phyloP scores from a whole-genome alignment of 2,329 filamentous ascomycete genomes.

The Nemania sp. region DNA sequence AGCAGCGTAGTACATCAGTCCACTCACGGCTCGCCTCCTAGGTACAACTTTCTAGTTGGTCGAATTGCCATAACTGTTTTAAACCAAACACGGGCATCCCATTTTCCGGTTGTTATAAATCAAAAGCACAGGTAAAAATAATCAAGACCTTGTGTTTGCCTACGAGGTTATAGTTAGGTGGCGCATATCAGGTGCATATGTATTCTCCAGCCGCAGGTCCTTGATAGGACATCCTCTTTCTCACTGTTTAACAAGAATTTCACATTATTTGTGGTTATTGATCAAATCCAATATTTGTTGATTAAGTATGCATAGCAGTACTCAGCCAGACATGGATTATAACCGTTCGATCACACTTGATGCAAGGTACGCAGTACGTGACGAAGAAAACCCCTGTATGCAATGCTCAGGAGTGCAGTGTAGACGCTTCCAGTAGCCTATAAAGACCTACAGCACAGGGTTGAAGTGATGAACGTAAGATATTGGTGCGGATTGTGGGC shows the following conservation, averaged over 20 bases:
- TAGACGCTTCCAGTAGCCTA: conserved; percentile 30
- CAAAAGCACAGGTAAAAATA: background rate
- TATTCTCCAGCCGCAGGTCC: background rate
- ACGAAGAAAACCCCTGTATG: conserved; percentile 21
- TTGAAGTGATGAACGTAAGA: conserved; percentile 37
- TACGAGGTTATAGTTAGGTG: background rate
- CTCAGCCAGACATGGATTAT: conserved; percentile 24
- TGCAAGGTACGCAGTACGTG: conserved; percentile 6
- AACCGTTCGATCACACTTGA: conserved; percentile 25
- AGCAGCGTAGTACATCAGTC: conserved; percentile 17
- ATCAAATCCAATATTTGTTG: conserved; percentile 19
- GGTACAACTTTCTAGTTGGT: conserved; percentile 31
- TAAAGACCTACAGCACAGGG: conserved; percentile 33
- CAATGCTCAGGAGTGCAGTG: background rate
- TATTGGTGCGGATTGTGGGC: conserved; percentile 37
- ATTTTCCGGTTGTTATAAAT: background rate
- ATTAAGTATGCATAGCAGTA: conserved; percentile 27
- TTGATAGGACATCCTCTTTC: background rate
- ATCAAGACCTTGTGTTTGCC: background rate
- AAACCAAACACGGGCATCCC: background rate
- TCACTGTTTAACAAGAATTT: conserved; percentile 7
- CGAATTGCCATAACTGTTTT: conserved; percentile 11
- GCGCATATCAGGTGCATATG: no score
- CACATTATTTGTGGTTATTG: background rate
- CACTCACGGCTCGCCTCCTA: conserved; percentile 30